phyloP scores from a whole-genome alignment of 768 basidiomycete genomes.

The Paxillus ammoniavirescens region DNA sequence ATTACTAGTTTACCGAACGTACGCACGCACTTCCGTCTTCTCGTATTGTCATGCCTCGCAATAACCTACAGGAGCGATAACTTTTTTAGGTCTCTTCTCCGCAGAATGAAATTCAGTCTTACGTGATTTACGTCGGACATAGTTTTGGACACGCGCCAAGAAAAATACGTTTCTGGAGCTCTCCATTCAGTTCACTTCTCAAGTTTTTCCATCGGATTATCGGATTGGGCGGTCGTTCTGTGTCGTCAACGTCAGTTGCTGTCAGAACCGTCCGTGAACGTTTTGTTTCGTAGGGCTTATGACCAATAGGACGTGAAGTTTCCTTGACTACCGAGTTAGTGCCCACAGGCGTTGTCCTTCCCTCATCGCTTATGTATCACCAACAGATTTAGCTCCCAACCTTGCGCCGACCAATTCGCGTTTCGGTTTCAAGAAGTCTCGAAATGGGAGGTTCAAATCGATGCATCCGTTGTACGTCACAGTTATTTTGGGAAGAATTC shows the following conservation, averaged over 20 bases:
- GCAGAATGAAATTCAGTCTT: not conserved
- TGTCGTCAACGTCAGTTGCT: not conserved
- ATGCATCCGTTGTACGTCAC: constrained; percentile 10
- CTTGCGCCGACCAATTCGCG: no score
- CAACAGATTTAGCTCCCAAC: no score
- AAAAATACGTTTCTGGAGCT: no score
- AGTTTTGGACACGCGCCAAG: no score
- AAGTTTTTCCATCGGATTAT: no score
- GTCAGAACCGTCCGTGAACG: not conserved
- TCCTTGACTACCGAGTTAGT: no score
- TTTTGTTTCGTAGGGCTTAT: not conserved
- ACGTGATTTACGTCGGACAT: constrained; percentile 8
- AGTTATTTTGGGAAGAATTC: not conserved
- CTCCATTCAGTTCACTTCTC: no score
- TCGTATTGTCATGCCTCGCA: not conserved
- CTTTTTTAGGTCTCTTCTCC: not conserved
- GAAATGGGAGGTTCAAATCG: not conserved
- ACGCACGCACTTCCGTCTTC: not conserved
- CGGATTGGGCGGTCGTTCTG: not conserved
- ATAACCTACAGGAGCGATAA: not conserved
- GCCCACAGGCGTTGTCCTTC: no score
- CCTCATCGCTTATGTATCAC: not conserved
- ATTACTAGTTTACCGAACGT: no score
- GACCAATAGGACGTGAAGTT: not conserved
- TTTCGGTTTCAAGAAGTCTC: constrained; percentile 2